Conservation (phyloP, 2,329 filamentous ascomycete genomes). For the Fusarium veterinarium region DNA sequence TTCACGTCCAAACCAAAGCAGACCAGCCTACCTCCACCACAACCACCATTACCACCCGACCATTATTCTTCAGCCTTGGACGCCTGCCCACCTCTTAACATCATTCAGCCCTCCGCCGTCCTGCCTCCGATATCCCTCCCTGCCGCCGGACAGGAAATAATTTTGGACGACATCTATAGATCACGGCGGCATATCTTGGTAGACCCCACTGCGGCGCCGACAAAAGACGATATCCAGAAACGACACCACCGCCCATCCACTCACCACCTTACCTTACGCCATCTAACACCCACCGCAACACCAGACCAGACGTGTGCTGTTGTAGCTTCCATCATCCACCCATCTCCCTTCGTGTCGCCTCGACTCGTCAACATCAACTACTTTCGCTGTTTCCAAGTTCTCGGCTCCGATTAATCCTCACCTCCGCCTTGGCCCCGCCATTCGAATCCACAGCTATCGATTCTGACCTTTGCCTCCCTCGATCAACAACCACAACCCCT, state of each 20-base stretch:
- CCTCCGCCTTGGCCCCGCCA: slow-evolving; percentile 38
- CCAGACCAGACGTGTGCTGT: slow-evolving; percentile 37
- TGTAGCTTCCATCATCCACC: slow-evolving; percentile 34
- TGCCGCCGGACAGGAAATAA: slow-evolving; percentile 9
- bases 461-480: slow-evolving; percentile 37
- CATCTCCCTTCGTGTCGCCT: slow-evolving; percentile 28
- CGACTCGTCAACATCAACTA: slow-evolving; percentile 17
- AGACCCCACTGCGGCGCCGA: slow-evolving; percentile 40
- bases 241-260: slow-evolving; percentile 37
- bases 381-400: slow-evolving; percentile 21
- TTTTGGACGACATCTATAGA: slow-evolving; percentile 34
- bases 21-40: slow-evolving; percentile 8
- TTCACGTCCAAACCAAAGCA: slow-evolving; percentile 21
- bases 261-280: slow-evolving; percentile 24
- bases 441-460: slow-evolving; percentile 28
- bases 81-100: slow-evolving; percentile 30
- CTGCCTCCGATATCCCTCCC: slow-evolving; percentile 21
- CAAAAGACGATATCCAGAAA: slow-evolving; percentile 42
- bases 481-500: slow-evolving; percentile 39
- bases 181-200: slow-evolving; percentile 36
- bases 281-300: slow-evolving; percentile 37
- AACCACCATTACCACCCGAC: slow-evolving; percentile 8
- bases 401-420: slow-evolving; percentile 29
- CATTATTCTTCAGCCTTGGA: slow-evolving; percentile 38
- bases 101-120: slow-evolving; percentile 27